Base-by-base conservation (phyloP, 768 basidiomycete genomes). In the Pisolithus sp. region DNA sequence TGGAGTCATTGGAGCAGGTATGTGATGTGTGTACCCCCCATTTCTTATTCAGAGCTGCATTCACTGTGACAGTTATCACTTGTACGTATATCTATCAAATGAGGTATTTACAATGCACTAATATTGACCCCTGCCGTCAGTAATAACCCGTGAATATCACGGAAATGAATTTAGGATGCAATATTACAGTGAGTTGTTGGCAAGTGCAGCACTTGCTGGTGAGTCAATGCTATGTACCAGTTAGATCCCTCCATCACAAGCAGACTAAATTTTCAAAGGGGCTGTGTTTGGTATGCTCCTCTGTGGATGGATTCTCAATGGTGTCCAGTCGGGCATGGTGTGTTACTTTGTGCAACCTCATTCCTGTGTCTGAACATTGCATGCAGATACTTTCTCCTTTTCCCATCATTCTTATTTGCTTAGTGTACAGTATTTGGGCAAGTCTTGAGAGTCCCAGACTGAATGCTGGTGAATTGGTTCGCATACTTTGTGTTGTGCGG, bases 291-390 rank as follows among this genome's bases (percentile, higher is more conserved):
- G 93, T 34, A 91, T 90, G 89, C 69, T 93, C 36, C 56, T 64
- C 42, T 92, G 93, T 59, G 88, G 89, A 69, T 90, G 82, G 63
- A 53, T n/a, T n/a, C 87, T 86, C 15, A 92, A 94, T 66, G 89
- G 88, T 66, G 59, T 92, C 46, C 93, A 93, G 61, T 86, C 85
- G 58, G 91, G 90, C 57, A 93, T 93, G 91, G 85, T 85, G 52
- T 48, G 75, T n/a, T n/a, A 12, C 5, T n/a, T 62, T n/a, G 15
- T 21, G 28, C 17, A 15, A 40, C 44, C n/a, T 34, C 7, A 15
- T 21, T 23, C 41, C 49, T 30, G 44, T 38, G 31, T 31, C 44
- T 46, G 49, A 59, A n/a, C n/a, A 48, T 57, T 64, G 54, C 41
- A 9, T n/a, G 28, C 52, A 89, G 89, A 88, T 92, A 82, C 59